These are phyloP conservation scores for Debaryomycetaceae sp. DNA, from an alignment of 1,139 yeast species.

Conservation along the genomic window DNA sequence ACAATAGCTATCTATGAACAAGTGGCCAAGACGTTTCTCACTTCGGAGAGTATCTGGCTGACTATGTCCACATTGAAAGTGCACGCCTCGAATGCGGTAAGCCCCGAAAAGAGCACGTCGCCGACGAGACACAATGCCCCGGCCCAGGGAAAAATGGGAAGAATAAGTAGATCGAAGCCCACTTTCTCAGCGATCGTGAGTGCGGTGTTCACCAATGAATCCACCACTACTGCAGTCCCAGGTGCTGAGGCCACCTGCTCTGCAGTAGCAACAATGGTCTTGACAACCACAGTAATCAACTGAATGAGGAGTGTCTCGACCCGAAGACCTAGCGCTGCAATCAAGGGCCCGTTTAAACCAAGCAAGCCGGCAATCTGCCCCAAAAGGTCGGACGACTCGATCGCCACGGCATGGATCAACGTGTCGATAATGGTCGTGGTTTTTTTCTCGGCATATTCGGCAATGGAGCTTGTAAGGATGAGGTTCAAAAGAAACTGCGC, in stretches of 20 bases:
- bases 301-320: neutral
- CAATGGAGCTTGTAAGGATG: neutral
- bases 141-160: neutral
- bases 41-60: neutral
- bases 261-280: neutral
- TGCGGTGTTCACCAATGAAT: neutral
- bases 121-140: neutral
- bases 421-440: neutral
- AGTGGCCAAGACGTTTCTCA: neutral
- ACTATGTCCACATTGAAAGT: slow-evolving; percentile 1
- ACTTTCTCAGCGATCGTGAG: neutral
- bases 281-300: neutral
- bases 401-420: neutral
- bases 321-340: neutral
- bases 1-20: no score
- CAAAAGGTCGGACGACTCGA: neutral
- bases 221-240: neutral
- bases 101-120: neutral
- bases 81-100: slow-evolving; percentile 3
- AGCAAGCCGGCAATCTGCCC: neutral
- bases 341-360: slow-evolving; percentile 1
- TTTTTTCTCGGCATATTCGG: slow-evolving; percentile 1
- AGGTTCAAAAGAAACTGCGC: neutral
- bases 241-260: slow-evolving; percentile 2
- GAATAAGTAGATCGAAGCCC: neutral